Percentiles rank a stretch among this genome's conserved stretches.
These are phyloP conservation scores for Metschnikowia cubensis DNA, from an alignment of 805 yeast genomes.

Conservation along the genomic window DNA sequence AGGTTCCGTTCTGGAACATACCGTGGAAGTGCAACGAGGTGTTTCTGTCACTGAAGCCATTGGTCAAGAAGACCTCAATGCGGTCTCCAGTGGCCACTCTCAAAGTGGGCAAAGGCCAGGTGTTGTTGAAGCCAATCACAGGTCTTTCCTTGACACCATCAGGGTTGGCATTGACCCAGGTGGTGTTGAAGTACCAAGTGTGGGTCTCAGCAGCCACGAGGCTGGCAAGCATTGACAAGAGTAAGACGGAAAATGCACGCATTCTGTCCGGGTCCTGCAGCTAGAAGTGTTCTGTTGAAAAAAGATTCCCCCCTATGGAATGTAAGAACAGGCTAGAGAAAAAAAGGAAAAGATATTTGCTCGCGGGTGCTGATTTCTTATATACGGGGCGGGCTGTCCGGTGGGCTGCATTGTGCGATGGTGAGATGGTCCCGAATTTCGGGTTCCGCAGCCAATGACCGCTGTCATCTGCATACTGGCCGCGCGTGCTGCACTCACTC, in stretches of 20 bases:
- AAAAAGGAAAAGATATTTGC: constrained; percentile 14
- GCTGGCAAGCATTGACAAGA: constrained; percentile 18
- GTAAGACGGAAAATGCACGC: constrained; percentile 17
- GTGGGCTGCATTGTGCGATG: neutral
- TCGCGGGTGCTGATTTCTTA: constrained; percentile 9
- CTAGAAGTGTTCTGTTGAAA: constrained; percentile 2
- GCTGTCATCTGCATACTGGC: constrained; percentile 4
- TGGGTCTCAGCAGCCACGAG: constrained; percentile 47
- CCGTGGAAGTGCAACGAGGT: constrained; percentile 94
- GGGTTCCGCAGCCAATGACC: constrained; percentile 17
- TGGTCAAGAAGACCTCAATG: constrained; percentile 65
- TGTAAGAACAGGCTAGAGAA: constrained; percentile 19
- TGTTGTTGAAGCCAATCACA: constrained; percentile 63
- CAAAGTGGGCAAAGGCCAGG: constrained; percentile 88
- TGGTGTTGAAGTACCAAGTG: constrained; percentile 59
- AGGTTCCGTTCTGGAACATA: constrained; percentile 71
- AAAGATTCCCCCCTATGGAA: constrained; percentile 17
- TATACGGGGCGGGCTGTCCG: constrained; percentile 4
- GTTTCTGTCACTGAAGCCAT: constrained; percentile 61
- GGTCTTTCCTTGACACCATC: constrained; percentile 55
- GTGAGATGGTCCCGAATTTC: constrained; percentile 7
- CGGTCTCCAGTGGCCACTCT: constrained; percentile 77
- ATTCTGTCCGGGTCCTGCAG: constrained; percentile 14
- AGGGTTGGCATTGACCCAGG: constrained; percentile 65
- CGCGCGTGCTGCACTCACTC: neutral